phyloP scores from a whole-genome alignment of 2,329 filamentous ascomycete genomes.

The Fusarium anthophilum region DNA sequence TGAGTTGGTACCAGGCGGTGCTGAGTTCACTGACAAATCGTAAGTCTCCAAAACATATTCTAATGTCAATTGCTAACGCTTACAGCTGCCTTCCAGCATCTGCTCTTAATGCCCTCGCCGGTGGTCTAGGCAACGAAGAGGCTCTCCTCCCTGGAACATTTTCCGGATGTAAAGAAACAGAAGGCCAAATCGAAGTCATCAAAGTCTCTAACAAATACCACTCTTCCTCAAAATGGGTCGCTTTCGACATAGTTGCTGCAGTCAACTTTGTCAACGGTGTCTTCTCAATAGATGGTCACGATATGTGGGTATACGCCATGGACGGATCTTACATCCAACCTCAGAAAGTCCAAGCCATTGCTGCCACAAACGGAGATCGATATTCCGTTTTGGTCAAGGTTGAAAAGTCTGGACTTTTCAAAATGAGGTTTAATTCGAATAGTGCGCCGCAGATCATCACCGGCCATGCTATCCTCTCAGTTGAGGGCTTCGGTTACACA shows the following conservation, averaged over 20 bases:
- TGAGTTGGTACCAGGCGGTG: slow-evolving; percentile 39
- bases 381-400: slow-evolving; percentile 62
- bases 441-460: slow-evolving; percentile 63
- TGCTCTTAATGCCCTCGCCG: slow-evolving; percentile 50
- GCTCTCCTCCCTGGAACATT: slow-evolving; percentile 56
- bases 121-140: slow-evolving; percentile 45
- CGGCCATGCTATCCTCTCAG: slow-evolving; percentile 59
- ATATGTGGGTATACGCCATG: slow-evolving; percentile 63
- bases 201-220: slow-evolving; percentile 48
- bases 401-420: slow-evolving; percentile 59
- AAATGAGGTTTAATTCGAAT: slow-evolving; percentile 62
- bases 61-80: not conserved
- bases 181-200: slow-evolving; percentile 56
- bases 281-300: slow-evolving; percentile 62
- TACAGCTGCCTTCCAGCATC: slow-evolving; percentile 45
- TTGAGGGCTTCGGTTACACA: slow-evolving; percentile 37
- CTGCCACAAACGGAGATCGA: slow-evolving; percentile 60
- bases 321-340: slow-evolving; percentile 65
- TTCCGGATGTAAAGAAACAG: slow-evolving; percentile 57
- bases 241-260: slow-evolving; percentile 64
- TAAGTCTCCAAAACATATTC: slow-evolving; percentile 19
- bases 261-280: slow-evolving; percentile 56
- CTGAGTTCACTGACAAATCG: slow-evolving; percentile 54
- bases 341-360: slow-evolving; percentile 57
- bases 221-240: slow-evolving; percentile 54